Evolutionary conservation across 1,284 basidiomycete genomes (phyloP), one percentile per base, ranked within the genome.

Genomic region (Ceratobasidium sp.): DNA sequence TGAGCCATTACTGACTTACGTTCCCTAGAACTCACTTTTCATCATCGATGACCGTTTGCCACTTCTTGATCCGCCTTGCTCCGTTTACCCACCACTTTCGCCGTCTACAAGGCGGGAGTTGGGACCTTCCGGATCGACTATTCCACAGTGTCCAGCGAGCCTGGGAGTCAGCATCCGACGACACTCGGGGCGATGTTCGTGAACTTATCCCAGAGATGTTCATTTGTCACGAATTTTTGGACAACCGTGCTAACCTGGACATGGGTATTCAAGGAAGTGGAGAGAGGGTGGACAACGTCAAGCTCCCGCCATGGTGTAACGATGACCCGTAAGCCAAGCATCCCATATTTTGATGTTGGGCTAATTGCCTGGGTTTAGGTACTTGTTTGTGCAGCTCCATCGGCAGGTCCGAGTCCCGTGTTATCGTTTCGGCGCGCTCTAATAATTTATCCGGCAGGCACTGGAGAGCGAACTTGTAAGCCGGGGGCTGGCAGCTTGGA

Each of bases 21-120:
- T 79, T 61, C 62, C 62, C 53, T 74, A 81, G 94, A 61, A 98
- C 96, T 0, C 96, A 98, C 81, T 98, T 96, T 81, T 95, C 93
- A 78, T 97, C 95, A 5, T 97, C 95, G 0, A 97, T 98, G 91
- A 98, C 96, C 75, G 94, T 97, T 41, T 97, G 95, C 83, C 95
- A 97, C 78, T 98, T 93, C 83, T 84, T 98, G 79, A 97, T 98
- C 76, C 88, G 96, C 13, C 83, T 97, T 78, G 89, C 92, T 11
- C 96, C 96, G 0, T 98, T 92, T 81, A 96, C 94, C 24, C 90
- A 92, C 79, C 96, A 96, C 89, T 97, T 96, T 84, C 93, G 93
- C 82, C 92, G 92, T 1, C 81, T 96, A 46, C 93, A 91, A 85
- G 94, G 94, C 27, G 95, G 96, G n/a, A 92, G 92, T 78, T 98